These are phyloP conservation scores for Aphanocladium album DNA, from an alignment of 2,329 filamentous ascomycete species.

Conservation along the genomic window DNA sequence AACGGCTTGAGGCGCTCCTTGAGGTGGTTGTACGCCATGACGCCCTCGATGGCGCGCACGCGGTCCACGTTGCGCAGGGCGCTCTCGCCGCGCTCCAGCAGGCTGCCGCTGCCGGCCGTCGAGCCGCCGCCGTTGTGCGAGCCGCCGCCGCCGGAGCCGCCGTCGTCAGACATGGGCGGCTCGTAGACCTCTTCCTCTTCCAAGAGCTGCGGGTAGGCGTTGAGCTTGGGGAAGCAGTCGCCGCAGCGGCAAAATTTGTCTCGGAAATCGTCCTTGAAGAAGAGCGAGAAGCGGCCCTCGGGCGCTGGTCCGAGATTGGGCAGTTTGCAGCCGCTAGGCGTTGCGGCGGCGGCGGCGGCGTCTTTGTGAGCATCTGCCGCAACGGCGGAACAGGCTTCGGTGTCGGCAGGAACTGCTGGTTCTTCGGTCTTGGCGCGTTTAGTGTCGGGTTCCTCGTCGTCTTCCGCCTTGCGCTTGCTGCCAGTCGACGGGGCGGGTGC, in stretches of 20 bases:
- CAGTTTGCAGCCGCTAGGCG: slow-evolving; percentile 52
- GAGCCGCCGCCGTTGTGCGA: slow-evolving; percentile 36
- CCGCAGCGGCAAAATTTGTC: slow-evolving; percentile 76
- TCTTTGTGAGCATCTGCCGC: no score
- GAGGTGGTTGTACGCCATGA: slow-evolving; percentile 96
- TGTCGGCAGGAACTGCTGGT: slow-evolving; percentile 20
- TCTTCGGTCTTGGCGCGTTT: slow-evolving; percentile 50
- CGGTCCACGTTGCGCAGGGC: slow-evolving; percentile 89
- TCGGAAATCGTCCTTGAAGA: slow-evolving; percentile 75
- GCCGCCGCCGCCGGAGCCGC: slow-evolving; percentile 48
- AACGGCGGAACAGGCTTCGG: background rate
- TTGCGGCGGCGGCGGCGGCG: slow-evolving; percentile 11
- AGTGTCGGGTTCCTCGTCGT: slow-evolving; percentile 35
- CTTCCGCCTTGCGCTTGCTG: slow-evolving; percentile 65
- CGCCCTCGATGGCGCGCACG: slow-evolving; percentile 88
- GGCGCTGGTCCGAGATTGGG: slow-evolving; percentile 52
- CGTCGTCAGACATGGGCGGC: slow-evolving; percentile 72
- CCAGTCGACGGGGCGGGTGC: background rate
- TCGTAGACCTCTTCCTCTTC: slow-evolving; percentile 95
- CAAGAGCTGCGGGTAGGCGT: slow-evolving; percentile 71
- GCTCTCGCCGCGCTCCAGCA: slow-evolving; percentile 88
- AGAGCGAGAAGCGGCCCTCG: slow-evolving; percentile 66
- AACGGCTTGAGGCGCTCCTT: slow-evolving; percentile 96
- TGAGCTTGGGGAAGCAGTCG: slow-evolving; percentile 70
- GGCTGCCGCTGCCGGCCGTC: slow-evolving; percentile 68